Evolutionary conservation across 1,284 basidiomycete genomes (phyloP).

Genomic region (Sporisorium iseilematis-ciliati): DNA sequence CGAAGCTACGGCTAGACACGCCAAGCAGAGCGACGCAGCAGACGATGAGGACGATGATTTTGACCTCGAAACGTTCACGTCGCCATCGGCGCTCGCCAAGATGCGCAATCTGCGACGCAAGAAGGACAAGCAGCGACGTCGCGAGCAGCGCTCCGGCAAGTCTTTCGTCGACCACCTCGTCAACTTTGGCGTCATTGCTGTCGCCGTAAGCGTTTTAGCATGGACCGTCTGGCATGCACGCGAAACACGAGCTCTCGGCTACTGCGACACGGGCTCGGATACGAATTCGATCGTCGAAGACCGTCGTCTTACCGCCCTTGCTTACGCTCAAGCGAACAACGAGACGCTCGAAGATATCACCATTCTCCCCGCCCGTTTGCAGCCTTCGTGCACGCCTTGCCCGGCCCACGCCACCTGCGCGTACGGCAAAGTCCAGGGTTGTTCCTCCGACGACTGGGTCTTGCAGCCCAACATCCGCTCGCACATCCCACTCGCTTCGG

Average conservation of each 20-base stretch:
- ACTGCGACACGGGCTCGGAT: constrained; percentile 53
- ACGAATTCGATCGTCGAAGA: constrained; percentile 47
- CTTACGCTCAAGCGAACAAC: constrained; percentile 35
- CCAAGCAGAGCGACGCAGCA: constrained; percentile 4
- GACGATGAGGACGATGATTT: constrained; percentile 27
- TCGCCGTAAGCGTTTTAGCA: constrained; percentile 16
- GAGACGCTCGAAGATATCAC: constrained; percentile 36
- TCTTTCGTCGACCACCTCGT: constrained; percentile 18
- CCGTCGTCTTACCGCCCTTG: constrained; percentile 30
- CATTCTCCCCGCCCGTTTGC: constrained; percentile 37
- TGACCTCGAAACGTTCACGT: constrained; percentile 32
- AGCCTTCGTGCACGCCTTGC: constrained; percentile 59
- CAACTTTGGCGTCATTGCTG: constrained; percentile 8
- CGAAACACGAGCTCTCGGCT: constrained; percentile 58
- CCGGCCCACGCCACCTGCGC: constrained; percentile 59
- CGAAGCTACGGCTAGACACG: constrained; percentile 7
- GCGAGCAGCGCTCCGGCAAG: constrained; percentile 5
- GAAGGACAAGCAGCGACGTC: constrained; percentile 31
- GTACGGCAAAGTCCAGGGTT: constrained; percentile 45
- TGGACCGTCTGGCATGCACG: constrained; percentile 58
- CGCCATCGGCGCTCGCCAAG: constrained; percentile 42
- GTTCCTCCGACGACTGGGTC: constrained; percentile 59
- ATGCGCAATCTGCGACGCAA: constrained; percentile 35
- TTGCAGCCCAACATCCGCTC: constrained; percentile 41
- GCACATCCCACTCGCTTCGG: constrained; percentile 47